Evolutionary conservation across 2,329 filamentous ascomycete species (phyloP).

Genomic region (Penicillium capsulatum): DNA sequence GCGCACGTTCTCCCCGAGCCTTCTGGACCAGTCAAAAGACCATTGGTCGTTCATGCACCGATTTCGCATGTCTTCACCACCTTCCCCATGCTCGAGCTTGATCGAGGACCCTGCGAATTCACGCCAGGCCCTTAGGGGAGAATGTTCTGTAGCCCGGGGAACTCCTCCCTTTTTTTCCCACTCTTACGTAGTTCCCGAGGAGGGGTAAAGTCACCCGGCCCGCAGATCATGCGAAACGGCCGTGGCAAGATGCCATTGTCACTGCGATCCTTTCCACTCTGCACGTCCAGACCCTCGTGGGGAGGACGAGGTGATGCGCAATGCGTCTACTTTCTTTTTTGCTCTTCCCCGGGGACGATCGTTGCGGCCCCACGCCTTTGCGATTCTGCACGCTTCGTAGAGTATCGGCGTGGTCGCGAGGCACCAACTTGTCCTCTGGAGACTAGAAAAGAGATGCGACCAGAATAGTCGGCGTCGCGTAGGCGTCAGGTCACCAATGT

Average conservation of each 20-base stretch:
- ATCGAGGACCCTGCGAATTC: constrained; percentile 13
- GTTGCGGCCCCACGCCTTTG: constrained; percentile 6
- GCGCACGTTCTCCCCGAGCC: constrained; percentile 12
- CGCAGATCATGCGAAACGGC: constrained; percentile 26
- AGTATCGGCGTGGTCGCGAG: constrained; percentile 13
- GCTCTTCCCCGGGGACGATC: not conserved
- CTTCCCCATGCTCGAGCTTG: constrained; percentile 3
- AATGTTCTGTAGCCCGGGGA: no score
- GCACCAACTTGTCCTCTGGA: not conserved
- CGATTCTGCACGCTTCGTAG: constrained; percentile 5
- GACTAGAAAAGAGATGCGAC: constrained; percentile 18
- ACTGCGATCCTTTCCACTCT: not conserved
- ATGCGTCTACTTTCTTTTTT: no score
- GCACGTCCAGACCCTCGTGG: no score
- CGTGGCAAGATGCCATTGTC: constrained; percentile 13
- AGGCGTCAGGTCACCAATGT: constrained; percentile 7
- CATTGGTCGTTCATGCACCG: constrained; percentile 5
- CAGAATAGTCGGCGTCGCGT: constrained; percentile 12
- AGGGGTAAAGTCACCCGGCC: constrained; percentile 23
- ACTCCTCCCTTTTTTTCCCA: constrained; percentile 7
- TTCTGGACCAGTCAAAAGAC: constrained; percentile 12
- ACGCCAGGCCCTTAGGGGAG: no score
- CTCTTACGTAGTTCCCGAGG: constrained; percentile 23
- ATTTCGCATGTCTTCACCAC: constrained; percentile 1
- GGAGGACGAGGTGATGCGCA: no score